Evolutionary conservation across 2,329 filamentous ascomycete species (phyloP).

Genomic region (Sclerotinia borealis): DNA sequence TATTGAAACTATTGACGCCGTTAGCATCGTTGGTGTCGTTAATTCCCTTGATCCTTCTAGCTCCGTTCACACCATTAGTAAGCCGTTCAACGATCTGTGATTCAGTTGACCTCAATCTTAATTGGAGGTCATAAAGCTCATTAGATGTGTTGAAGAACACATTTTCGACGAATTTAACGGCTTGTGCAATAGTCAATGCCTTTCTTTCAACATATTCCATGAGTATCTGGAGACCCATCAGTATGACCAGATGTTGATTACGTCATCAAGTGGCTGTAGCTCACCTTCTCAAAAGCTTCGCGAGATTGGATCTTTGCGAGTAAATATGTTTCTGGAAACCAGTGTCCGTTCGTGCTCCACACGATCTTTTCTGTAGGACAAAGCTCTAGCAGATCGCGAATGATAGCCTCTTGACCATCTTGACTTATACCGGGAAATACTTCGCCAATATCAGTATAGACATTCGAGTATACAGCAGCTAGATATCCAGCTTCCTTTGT

Average conservation of each 20-base stretch:
- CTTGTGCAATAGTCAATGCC: conserved; percentile 55
- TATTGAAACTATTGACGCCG: not conserved
- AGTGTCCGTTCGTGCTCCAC: conserved; percentile 77
- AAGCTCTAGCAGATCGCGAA: conserved; percentile 69
- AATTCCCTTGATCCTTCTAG: not conserved
- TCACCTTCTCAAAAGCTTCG: conserved; percentile 60
- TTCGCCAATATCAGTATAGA: conserved; percentile 76
- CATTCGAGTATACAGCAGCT: conserved; percentile 69
- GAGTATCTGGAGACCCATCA: conserved; percentile 46
- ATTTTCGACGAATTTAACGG: conserved; percentile 56
- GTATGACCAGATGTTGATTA: not conserved
- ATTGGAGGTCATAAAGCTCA: conserved; percentile 59
- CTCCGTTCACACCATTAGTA: not conserved
- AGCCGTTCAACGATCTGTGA: not conserved
- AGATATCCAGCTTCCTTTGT: conserved; percentile 74
- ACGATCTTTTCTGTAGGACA: conserved; percentile 69
- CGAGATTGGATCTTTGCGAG: conserved; percentile 67
- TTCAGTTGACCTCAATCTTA: conserved; percentile 33
- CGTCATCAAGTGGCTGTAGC: conserved; percentile 15
- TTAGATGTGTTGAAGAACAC: conserved; percentile 76
- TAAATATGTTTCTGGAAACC: conserved; percentile 71
- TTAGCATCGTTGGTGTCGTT: not conserved
- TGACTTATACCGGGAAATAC: conserved; percentile 74
- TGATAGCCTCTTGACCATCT: conserved; percentile 64
- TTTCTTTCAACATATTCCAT: conserved; percentile 59